A percentile compares a stretch with the other conserved stretches of the same genome.
Conservation (phyloP, 257 asterid species). For the Petunia secreta region DNA sequence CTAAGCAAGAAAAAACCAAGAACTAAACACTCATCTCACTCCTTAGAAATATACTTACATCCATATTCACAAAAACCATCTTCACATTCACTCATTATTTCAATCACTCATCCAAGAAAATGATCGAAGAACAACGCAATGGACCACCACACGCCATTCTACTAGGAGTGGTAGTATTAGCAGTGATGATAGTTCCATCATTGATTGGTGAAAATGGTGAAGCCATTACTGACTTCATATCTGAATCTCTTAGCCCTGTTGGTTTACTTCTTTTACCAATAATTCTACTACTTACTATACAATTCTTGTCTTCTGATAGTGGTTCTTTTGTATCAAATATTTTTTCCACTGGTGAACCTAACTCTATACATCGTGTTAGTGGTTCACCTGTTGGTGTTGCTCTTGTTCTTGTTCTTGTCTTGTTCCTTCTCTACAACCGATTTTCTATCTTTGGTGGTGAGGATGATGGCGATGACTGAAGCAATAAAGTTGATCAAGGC, state of each 20-base stretch:
- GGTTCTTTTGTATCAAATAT: constrained; percentile 59
- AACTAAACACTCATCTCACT: background rate
- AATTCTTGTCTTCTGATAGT: constrained; percentile 82
- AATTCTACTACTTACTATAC: constrained; percentile 69
- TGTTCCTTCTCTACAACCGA: constrained; percentile 65
- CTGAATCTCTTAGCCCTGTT: constrained; percentile 75
- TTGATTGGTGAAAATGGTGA: constrained; percentile 81
- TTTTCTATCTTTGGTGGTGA: constrained; percentile 83
- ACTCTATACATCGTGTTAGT: constrained; percentile 76
- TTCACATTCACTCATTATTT: constrained; percentile 12
- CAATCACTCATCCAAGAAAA: background rate
- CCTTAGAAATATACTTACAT: too few species aligned
- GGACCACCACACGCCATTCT: constrained; percentile 82
- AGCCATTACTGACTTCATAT: constrained; percentile 75
- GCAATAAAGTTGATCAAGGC: background rate
- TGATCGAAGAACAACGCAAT: constrained; percentile 69
- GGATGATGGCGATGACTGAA: constrained; percentile 62
- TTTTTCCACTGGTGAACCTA: constrained; percentile 71
- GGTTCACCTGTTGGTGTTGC: constrained; percentile 96
- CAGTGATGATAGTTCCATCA: constrained; percentile 61
- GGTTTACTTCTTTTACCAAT: constrained; percentile 84
- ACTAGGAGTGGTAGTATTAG: constrained; percentile 67
- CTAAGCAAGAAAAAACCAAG: background rate
- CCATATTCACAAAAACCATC: background rate
- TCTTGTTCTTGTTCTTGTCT: constrained; percentile 60